Conservation (phyloP, 768 basidiomycete genomes). For the Fistulinella prunicolor region DNA sequence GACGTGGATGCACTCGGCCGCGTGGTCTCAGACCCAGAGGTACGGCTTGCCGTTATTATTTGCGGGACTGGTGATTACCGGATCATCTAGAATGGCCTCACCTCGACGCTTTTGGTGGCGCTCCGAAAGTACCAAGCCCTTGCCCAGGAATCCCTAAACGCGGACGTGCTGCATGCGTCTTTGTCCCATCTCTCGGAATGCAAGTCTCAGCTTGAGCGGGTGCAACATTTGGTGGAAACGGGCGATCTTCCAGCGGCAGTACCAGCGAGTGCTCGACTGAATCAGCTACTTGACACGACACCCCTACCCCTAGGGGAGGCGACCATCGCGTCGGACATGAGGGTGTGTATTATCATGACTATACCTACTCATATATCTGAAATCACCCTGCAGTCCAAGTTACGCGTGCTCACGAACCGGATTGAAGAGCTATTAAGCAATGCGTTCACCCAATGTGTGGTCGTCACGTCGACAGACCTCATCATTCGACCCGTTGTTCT, state of each 20-base stretch:
- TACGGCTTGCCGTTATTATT: slow-evolving; percentile 28
- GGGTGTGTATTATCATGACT: slow-evolving; percentile 42
- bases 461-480: slow-evolving; percentile 48
- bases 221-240: slow-evolving; percentile 46
- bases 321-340: slow-evolving; percentile 52
- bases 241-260: slow-evolving; percentile 69
- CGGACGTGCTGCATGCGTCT: slow-evolving; percentile 46
- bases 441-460: slow-evolving; percentile 59
- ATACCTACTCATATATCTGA: background rate
- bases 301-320: slow-evolving; percentile 53
- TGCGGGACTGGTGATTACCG: slow-evolving; percentile 8
- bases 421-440: slow-evolving; percentile 71
- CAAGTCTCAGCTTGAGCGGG: slow-evolving; percentile 41
- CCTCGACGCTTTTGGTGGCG: slow-evolving; percentile 53
- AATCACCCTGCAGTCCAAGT: slow-evolving; percentile 43
- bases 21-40: slow-evolving; percentile 58
- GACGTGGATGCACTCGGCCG: slow-evolving; percentile 53
- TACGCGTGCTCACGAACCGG: slow-evolving; percentile 53
- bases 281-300: slow-evolving; percentile 42
- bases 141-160: slow-evolving; percentile 60
- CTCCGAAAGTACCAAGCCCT: slow-evolving; percentile 61
- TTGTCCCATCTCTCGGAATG: slow-evolving; percentile 56
- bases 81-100: slow-evolving; percentile 57
- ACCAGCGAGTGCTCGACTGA: slow-evolving; percentile 39
- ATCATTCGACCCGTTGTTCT: slow-evolving; percentile 50